phyloP scores from a whole-genome alignment of 2,329 filamentous ascomycete genomes.

The Knufia petricola region DNA sequence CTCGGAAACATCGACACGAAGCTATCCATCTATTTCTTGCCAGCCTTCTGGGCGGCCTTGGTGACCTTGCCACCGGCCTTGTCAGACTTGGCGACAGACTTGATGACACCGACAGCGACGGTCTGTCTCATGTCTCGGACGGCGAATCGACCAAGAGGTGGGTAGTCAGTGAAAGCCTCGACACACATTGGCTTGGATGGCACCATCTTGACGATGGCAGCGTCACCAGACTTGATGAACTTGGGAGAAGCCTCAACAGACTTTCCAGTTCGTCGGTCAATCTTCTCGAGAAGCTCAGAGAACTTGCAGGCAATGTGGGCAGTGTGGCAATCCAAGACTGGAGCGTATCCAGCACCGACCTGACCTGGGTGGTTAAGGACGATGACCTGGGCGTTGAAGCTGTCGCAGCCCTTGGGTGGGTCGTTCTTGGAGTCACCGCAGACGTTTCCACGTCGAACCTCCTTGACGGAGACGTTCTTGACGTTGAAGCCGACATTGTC shows the following conservation, averaged over 20 bases:
- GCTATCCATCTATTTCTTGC: constrained; percentile 20
- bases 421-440: constrained; percentile 99
- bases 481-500: constrained; percentile 99
- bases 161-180: constrained; percentile 99
- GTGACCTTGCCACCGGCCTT: constrained; percentile 51
- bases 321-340: constrained; percentile 99
- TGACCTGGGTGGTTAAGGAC: constrained; percentile 99
- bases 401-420: constrained; percentile 76
- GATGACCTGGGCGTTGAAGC: constrained; percentile 99
- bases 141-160: constrained; percentile 98
- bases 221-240: constrained; percentile 99
- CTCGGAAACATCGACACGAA: constrained; percentile 3
- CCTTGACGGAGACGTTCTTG: constrained; percentile 99
- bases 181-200: constrained; percentile 99
- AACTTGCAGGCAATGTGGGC: constrained; percentile 99
- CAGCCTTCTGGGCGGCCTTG: constrained; percentile 26
- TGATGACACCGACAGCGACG: constrained; percentile 62
- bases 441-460: constrained; percentile 99
- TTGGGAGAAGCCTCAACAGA: constrained; percentile 83
- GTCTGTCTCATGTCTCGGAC: constrained; percentile 83
- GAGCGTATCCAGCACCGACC: constrained; percentile 97
- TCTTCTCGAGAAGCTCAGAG: constrained; percentile 98
- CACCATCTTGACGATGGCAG: constrained; percentile 99
- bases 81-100: constrained; percentile 62
- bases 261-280: constrained; percentile 99